Percentiles rank a stretch among this genome's conserved stretches.
phyloP scores from a whole-genome alignment of 2,329 filamentous ascomycete species.

The Diaporthe caulivora region DNA sequence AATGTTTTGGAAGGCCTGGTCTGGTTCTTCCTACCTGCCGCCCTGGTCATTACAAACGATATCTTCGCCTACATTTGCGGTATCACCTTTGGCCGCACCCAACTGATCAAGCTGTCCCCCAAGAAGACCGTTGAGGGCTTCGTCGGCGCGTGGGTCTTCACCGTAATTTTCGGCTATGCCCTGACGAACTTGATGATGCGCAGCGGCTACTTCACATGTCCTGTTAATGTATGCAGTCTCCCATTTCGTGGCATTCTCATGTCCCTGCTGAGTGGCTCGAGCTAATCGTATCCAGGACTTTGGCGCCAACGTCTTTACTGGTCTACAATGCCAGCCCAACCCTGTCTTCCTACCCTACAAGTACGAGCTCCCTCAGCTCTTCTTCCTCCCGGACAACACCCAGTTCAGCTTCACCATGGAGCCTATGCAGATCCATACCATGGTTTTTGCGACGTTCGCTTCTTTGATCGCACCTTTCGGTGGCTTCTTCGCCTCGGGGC shows the following conservation, averaged over 20 bases:
- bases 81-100: conserved; percentile 95
- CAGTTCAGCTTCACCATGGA: conserved; percentile 78
- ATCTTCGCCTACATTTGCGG: conserved; percentile 99
- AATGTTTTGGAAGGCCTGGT: conserved; percentile 99
- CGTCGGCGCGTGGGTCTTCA: conserved; percentile 95
- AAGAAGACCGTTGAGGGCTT: conserved; percentile 99
- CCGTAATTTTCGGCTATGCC: conserved; percentile 84
- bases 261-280: conserved; percentile 38
- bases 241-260: neutral
- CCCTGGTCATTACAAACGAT: conserved; percentile 97
- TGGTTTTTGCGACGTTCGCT: conserved; percentile 91
- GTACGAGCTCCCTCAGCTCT: conserved; percentile 79
- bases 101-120: conserved; percentile 96
- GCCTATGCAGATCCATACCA: conserved; percentile 93
- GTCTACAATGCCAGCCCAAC: conserved; percentile 90
- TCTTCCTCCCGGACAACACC: conserved; percentile 73
- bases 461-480: conserved; percentile 97
- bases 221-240: conserved; percentile 77
- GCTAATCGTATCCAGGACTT: conserved; percentile 70
- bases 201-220: conserved; percentile 98
- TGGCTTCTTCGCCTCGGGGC: conserved; percentile 96
- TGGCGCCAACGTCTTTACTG: conserved; percentile 91
- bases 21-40: conserved; percentile 97
- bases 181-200: conserved; percentile 88
- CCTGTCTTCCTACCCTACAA: conserved; percentile 87